phyloP scores from a whole-genome alignment of 192 early-diverging fungal species.

The Endogone sp. region DNA sequence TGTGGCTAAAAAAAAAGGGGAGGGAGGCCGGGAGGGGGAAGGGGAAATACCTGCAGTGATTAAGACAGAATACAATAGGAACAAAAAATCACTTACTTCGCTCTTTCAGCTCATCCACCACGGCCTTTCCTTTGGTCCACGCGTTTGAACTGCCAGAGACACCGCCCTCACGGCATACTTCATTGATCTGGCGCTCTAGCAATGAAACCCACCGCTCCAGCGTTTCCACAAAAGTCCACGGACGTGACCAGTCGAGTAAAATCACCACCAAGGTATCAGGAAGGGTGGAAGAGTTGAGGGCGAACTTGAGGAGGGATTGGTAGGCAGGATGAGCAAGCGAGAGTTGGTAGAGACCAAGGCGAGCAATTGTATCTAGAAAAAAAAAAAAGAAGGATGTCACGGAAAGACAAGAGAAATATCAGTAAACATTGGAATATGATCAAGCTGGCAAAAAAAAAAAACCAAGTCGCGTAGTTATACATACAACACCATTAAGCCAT shows the following conservation, averaged over 20 bases:
- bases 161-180: slow-evolving; percentile 47
- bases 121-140: slow-evolving; percentile 63
- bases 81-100: slow-evolving; percentile 33
- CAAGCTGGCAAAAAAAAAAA: background rate
- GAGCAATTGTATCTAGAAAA: slow-evolving; percentile 55
- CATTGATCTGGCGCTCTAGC: slow-evolving; percentile 51
- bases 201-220: slow-evolving; percentile 78
- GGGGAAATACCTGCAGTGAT: background rate
- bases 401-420: background rate
- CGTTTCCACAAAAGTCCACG: slow-evolving; percentile 81
- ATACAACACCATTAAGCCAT: background rate
- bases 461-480: background rate
- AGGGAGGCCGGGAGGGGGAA: background rate
- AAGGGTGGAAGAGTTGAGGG: slow-evolving; percentile 62
- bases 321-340: slow-evolving; percentile 65
- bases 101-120: slow-evolving; percentile 69
- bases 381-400: background rate
- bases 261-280: slow-evolving; percentile 65
- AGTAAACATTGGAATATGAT: background rate
- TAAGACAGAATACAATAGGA: background rate
- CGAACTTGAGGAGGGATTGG: slow-evolving; percentile 66
- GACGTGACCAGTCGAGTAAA: slow-evolving; percentile 87
- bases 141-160: slow-evolving; percentile 32
- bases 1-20: slow-evolving; percentile 15
- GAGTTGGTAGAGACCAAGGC: slow-evolving; percentile 79